phyloP scores from a whole-genome alignment of 352 stramenopile genomes.

The Globisporangium middletonii region DNA sequence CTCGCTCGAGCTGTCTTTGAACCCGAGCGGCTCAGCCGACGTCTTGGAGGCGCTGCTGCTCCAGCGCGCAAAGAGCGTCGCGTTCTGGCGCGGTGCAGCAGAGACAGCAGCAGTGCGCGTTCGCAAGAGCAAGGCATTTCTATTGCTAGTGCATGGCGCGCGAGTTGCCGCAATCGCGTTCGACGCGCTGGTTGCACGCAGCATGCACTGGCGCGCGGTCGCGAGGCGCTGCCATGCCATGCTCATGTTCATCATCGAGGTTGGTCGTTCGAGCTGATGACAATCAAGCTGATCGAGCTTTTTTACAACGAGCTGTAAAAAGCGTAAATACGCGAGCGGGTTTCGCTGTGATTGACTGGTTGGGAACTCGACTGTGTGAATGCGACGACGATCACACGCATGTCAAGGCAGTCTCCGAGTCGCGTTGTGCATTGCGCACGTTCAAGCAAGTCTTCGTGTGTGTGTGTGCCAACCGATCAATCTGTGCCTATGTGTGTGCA shows the following conservation, averaged over 20 bases:
- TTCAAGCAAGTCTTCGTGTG: neutral
- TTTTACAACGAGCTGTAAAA: neutral
- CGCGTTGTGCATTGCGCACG: neutral
- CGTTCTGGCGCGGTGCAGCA: neutral
- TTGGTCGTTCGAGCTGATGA: neutral
- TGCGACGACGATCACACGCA: too few relatives aligned
- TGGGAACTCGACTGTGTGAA: too few relatives aligned
- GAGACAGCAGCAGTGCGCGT: neutral
- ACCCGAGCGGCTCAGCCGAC: constrained; percentile 25
- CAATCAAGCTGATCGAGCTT: neutral
- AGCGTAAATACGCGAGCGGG: neutral
- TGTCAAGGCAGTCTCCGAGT: neutral
- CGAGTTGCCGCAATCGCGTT: neutral
- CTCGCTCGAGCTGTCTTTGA: constrained; percentile 31
- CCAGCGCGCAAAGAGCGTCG: constrained; percentile 6
- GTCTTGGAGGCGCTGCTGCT: constrained; percentile 7
- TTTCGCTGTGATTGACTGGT: neutral
- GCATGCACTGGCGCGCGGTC: neutral
- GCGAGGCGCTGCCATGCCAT: neutral
- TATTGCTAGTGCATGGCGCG: neutral
- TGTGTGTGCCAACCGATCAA: neutral
- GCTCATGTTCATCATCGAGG: neutral
- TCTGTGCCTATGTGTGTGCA: neutral
- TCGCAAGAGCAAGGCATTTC: neutral
- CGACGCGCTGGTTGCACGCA: neutral